Evolutionary conservation across 2,329 filamentous ascomycete species (phyloP).

Genomic region (Colletotrichum eremochloae): DNA sequence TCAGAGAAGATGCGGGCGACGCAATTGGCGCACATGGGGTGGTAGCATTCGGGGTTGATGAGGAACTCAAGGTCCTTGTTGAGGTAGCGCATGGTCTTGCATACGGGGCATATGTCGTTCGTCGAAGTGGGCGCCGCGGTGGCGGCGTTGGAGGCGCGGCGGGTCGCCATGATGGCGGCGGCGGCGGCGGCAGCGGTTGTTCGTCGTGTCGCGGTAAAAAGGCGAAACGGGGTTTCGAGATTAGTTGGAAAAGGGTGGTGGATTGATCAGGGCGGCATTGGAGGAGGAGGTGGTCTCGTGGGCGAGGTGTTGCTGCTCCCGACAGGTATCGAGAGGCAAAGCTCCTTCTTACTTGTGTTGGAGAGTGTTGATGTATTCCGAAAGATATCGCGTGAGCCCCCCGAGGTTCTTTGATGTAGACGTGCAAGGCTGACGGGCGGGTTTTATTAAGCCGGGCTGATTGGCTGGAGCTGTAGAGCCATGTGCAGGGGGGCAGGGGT

Average conservation of each 20-base stretch:
- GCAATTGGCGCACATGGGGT: slow-evolving; percentile 98
- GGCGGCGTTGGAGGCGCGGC: slow-evolving; percentile 21
- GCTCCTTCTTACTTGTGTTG: not conserved
- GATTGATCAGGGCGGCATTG: slow-evolving; percentile 13
- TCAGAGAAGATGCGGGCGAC: slow-evolving; percentile 94
- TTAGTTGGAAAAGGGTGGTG: not conserved
- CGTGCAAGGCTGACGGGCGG: slow-evolving; percentile 28
- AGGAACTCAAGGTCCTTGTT: slow-evolving; percentile 95
- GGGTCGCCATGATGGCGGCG: slow-evolving; percentile 30
- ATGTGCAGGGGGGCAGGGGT: slow-evolving; percentile 14
- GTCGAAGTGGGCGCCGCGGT: slow-evolving; percentile 45
- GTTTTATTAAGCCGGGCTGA: slow-evolving; percentile 27
- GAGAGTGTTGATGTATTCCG: not conserved
- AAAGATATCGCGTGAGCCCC: not conserved
- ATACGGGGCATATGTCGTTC: slow-evolving; percentile 91
- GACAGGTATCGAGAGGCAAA: not conserved
- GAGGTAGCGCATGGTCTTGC: slow-evolving; percentile 96
- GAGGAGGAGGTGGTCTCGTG: not conserved
- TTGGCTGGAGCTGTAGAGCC: slow-evolving; percentile 32
- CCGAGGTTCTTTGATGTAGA: not conserved
- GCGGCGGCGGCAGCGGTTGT: not conserved
- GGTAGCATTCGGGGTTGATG: slow-evolving; percentile 98
- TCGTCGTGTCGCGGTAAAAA: not conserved
- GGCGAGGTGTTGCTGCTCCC: not conserved
- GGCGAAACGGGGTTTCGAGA: not conserved